Conservation (phyloP, 257 asterid genomes). For the Perilla frutescens region DNA sequence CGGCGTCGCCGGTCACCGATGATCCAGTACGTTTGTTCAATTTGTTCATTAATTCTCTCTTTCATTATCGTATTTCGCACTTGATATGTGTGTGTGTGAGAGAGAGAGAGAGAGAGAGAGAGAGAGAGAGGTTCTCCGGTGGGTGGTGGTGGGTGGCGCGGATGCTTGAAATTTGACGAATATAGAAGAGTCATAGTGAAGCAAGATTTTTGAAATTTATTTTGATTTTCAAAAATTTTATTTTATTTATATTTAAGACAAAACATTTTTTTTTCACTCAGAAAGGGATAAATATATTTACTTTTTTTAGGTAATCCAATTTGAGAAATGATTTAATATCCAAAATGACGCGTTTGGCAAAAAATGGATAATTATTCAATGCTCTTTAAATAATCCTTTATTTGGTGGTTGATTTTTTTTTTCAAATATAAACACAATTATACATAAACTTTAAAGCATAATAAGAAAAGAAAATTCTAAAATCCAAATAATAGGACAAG, state of each 20-base stretch:
- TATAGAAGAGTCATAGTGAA: constrained; percentile 16
- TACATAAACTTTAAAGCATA: not conserved
- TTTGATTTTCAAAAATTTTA: not conserved
- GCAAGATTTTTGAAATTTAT: not conserved
- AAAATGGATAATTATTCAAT: not conserved
- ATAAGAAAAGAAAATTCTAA: no score
- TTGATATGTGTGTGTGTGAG: not conserved
- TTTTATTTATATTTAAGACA: not conserved
- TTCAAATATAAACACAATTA: not conserved
- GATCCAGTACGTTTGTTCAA: constrained; percentile 72
- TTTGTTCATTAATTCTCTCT: not conserved
- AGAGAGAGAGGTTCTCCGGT: constrained; percentile 25
- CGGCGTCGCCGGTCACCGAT: constrained; percentile 93
- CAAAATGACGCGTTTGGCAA: not conserved
- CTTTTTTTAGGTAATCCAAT: not conserved
- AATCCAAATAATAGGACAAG: not conserved
- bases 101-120: not conserved
- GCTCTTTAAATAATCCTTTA: not conserved
- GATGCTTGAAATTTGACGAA: constrained; percentile 37
- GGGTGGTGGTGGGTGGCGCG: constrained; percentile 37
- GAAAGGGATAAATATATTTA: not conserved
- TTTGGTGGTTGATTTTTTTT: not conserved
- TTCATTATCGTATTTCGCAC: not conserved
- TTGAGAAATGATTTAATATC: not conserved
- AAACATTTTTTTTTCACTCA: not conserved